Evolutionary conservation across 2,329 filamentous ascomycete species (phyloP).

Genomic region (Microcyclospora pomicola): DNA sequence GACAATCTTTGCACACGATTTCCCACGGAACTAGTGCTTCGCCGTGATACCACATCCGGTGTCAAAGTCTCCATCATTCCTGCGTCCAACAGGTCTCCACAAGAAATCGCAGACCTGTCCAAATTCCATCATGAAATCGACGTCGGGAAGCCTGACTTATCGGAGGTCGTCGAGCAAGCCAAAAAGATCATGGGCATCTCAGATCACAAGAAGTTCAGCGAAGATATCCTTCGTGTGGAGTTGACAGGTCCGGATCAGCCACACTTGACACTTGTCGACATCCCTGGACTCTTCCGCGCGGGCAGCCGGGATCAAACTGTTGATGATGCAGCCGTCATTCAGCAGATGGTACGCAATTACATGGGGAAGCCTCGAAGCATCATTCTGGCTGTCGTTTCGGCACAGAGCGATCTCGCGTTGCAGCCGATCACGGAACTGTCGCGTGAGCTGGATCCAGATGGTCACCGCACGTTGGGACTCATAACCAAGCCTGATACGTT

Average conservation of each 20-base stretch:
- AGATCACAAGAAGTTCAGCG: slow-evolving; percentile 24
- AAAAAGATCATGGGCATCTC: slow-evolving; percentile 38
- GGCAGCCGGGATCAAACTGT: slow-evolving; percentile 19
- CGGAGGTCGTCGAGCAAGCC: slow-evolving; percentile 38
- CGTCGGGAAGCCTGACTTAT: slow-evolving; percentile 23
- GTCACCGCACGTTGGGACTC: slow-evolving; percentile 40
- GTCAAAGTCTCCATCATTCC: slow-evolving; percentile 17
- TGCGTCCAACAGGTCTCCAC: slow-evolving; percentile 15
- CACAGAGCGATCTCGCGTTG: slow-evolving; percentile 37
- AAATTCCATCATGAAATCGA: background rate
- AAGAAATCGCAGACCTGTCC: slow-evolving; percentile 6
- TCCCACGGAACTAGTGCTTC: slow-evolving; percentile 45
- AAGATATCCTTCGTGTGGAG: slow-evolving; percentile 35
- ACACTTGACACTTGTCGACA: slow-evolving; percentile 20
- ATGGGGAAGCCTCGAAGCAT: slow-evolving; percentile 33
- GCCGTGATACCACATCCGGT: slow-evolving; percentile 19
- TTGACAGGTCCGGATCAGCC: slow-evolving; percentile 32
- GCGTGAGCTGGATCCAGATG: slow-evolving; percentile 31
- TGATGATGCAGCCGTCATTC: slow-evolving; percentile 21
- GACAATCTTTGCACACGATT: slow-evolving; percentile 46
- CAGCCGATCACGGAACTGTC: slow-evolving; percentile 43
- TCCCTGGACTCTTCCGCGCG: slow-evolving; percentile 28
- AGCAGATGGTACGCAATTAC: slow-evolving; percentile 35
- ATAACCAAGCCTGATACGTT: slow-evolving; percentile 44
- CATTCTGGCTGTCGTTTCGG: slow-evolving; percentile 26